Conservation (phyloP, 805 yeast species). For the Kuraishia piskuri region DNA sequence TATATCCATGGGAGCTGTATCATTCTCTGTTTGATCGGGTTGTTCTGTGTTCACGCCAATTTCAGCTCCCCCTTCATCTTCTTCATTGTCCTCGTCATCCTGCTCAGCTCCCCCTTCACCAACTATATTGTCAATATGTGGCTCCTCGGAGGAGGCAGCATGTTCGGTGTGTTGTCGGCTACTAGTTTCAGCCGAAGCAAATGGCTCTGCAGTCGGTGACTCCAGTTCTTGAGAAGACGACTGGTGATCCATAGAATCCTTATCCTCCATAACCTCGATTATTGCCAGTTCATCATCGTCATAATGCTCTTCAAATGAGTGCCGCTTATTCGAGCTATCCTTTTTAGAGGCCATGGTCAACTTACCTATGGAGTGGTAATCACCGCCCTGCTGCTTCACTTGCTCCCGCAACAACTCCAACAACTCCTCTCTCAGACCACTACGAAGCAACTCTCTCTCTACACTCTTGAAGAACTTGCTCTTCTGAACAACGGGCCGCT, state of each 20-base stretch:
- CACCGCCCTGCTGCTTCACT: conserved; percentile 15
- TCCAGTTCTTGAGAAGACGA: not conserved
- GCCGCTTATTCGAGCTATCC: conserved; percentile 7
- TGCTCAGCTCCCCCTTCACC: no score
- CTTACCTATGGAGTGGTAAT: conserved; percentile 16
- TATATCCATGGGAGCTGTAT: no score
- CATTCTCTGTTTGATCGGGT: no score
- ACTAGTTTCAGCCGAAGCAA: no score
- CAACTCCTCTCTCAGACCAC: conserved; percentile 14
- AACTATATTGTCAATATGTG: no score
- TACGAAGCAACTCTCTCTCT: conserved; percentile 17
- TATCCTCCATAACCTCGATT: conserved; percentile 2
- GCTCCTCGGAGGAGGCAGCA: no score
- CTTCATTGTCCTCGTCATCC: no score
- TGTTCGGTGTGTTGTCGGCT: no score
- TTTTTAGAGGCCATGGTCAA: conserved; percentile 11
- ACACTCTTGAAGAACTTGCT: conserved; percentile 12
- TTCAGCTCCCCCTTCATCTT: no score
- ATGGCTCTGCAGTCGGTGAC: not conserved
- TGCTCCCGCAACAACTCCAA: conserved; percentile 18
- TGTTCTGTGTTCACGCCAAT: no score
- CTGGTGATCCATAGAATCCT: not conserved
- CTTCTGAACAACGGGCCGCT: conserved; percentile 9
- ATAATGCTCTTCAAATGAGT: conserved; percentile 12
- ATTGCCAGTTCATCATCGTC: conserved; percentile 21